These are phyloP conservation scores for Solanum chacoense DNA, from an alignment of 305 asterid species.

Conservation along the genomic window DNA sequence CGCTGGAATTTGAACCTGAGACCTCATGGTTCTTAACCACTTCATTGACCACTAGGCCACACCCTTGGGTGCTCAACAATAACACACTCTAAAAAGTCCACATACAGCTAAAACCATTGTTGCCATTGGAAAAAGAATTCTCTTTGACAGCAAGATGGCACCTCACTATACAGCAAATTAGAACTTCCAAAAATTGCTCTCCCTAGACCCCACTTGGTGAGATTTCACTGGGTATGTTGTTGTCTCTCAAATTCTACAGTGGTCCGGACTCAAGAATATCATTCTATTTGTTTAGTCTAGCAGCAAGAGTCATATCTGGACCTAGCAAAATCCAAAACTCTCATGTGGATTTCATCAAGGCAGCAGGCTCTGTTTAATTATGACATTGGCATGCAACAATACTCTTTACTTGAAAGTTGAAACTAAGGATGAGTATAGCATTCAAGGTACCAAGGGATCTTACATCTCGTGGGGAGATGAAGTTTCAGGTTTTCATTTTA, in stretches of 20 bases:
- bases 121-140: background rate
- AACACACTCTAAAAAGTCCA: background rate
- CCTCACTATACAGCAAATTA: background rate
- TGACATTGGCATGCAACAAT: background rate
- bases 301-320: background rate
- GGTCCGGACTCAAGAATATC: background rate
- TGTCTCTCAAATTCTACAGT: background rate
- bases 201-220: background rate
- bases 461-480: background rate
- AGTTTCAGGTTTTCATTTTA: background rate
- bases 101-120: background rate
- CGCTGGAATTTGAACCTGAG: background rate
- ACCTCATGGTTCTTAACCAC: background rate
- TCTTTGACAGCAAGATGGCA: background rate
- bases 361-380: background rate
- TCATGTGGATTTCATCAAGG: background rate
- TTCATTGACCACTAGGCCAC: background rate
- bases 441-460: background rate
- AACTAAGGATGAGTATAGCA: background rate
- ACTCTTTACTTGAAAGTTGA: background rate
- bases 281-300: background rate
- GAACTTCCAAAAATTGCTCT: background rate
- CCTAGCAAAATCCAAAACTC: background rate
- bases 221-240: background rate
- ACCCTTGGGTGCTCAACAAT: background rate